phyloP scores from a whole-genome alignment of 108 stramenopile genomes.

The Cyclostephanos tholiformis region DNA sequence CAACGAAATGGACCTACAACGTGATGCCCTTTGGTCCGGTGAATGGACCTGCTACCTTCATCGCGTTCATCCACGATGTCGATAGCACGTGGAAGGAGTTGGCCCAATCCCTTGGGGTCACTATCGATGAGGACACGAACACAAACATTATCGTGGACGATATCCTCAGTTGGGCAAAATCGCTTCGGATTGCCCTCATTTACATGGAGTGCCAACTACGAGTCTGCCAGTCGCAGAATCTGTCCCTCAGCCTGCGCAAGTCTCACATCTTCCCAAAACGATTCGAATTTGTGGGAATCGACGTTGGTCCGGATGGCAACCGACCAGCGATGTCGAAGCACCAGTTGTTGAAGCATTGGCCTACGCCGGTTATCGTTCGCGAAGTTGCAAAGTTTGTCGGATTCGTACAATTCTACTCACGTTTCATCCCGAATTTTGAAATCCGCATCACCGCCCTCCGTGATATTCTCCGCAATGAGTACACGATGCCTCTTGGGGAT shows the following conservation, averaged over 20 bases:
- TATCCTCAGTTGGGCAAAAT: constrained; percentile 11
- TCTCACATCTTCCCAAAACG: not conserved
- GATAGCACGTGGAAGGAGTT: not conserved
- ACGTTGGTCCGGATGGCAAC: not conserved
- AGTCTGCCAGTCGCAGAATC: not conserved
- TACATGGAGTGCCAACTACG: not conserved
- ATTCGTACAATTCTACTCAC: not conserved
- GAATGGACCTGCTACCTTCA: not conserved
- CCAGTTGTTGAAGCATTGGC: not conserved
- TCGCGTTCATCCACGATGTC: not conserved
- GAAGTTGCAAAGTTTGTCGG: not conserved
- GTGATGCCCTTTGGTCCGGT: constrained; percentile 3
- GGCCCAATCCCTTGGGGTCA: not conserved
- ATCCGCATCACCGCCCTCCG: not conserved
- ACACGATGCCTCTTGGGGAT: not conserved
- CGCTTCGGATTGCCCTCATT: not conserved
- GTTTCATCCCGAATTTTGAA: not conserved
- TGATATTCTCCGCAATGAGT: not conserved
- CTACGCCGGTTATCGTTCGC: not conserved
- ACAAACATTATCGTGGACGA: not conserved
- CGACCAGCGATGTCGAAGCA: not conserved
- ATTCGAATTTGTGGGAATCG: not conserved
- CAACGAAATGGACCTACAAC: not conserved
- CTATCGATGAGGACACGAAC: not conserved
- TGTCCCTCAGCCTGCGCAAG: not conserved